These are phyloP conservation scores for Collybia sp. DNA, from an alignment of 768 basidiomycete genomes.

Conservation along the genomic window DNA sequence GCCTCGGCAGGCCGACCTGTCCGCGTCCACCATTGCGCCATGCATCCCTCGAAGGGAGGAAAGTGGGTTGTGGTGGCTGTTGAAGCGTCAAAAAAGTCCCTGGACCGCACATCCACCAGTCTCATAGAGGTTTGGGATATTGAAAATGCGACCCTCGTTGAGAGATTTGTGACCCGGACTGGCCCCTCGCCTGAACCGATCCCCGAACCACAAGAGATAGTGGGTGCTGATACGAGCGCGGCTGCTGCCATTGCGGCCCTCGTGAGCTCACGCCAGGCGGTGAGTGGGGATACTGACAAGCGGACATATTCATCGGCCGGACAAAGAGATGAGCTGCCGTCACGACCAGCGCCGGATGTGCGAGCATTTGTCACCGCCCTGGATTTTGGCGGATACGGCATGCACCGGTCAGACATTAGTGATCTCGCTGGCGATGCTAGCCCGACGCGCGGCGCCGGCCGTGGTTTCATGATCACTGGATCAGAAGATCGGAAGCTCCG, in stretches of 20 bases:
- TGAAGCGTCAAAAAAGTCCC: slow-evolving; percentile 43
- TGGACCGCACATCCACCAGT: slow-evolving; percentile 39
- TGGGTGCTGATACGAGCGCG: slow-evolving; percentile 55
- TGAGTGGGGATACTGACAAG: slow-evolving; percentile 14
- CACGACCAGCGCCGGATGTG: slow-evolving; percentile 58
- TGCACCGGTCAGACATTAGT: slow-evolving; percentile 48
- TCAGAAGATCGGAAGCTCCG: slow-evolving; percentile 88
- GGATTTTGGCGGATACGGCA: slow-evolving; percentile 71
- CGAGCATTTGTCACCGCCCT: slow-evolving; percentile 66
- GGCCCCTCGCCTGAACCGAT: slow-evolving; percentile 41
- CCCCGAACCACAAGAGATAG: slow-evolving; percentile 48
- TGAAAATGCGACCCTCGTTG: slow-evolving; percentile 73
- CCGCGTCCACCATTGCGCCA: slow-evolving; percentile 66
- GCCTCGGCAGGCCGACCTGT: slow-evolving; percentile 46
- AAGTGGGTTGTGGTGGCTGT: slow-evolving; percentile 88
- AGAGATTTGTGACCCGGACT: slow-evolving; percentile 65
- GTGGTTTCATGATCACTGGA: slow-evolving; percentile 81
- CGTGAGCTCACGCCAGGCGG: slow-evolving; percentile 61
- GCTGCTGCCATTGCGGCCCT: slow-evolving; percentile 77
- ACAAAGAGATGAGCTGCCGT: slow-evolving; percentile 28
- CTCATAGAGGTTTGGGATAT: slow-evolving; percentile 92
- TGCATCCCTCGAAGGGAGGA: slow-evolving; percentile 88
- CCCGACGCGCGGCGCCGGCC: slow-evolving; percentile 30
- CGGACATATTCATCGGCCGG: slow-evolving; percentile 22
- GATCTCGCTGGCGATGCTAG: slow-evolving; percentile 35